A percentile compares a stretch with the other conserved stretches of the same genome.
These are phyloP conservation scores for Lipomyces sp. DNA, from an alignment of 805 yeast species.

Conservation along the genomic window DNA sequence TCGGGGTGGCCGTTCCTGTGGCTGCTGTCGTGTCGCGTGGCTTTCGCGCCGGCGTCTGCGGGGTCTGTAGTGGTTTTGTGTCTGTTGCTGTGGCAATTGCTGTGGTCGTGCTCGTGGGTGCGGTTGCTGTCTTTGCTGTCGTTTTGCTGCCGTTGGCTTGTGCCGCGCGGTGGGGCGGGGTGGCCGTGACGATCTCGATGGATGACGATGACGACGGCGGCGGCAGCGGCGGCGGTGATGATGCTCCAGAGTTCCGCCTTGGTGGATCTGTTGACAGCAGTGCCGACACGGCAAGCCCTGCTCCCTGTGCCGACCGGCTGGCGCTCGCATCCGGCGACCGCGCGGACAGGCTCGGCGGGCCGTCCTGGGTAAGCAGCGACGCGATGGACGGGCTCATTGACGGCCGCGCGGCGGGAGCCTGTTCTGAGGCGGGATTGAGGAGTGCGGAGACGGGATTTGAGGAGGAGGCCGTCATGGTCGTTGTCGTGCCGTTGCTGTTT, in stretches of 20 bases:
- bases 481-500: too few species aligned
- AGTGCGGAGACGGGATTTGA: not conserved
- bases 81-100: not conserved
- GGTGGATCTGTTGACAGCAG: too few species aligned
- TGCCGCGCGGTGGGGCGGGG: not conserved
- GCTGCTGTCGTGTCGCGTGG: not conserved
- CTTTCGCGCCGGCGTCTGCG: not conserved
- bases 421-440: too few species aligned
- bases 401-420: not conserved
- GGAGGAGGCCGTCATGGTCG: not conserved
- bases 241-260: too few species aligned
- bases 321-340: too few species aligned
- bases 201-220: not conserved
- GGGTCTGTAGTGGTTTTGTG: not conserved
- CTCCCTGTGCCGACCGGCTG: too few species aligned
- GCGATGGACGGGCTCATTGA: constrained; percentile 18
- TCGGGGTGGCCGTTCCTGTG: not conserved
- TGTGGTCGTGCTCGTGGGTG: not conserved
- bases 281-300: too few species aligned
- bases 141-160: not conserved
- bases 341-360: too few species aligned
- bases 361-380: constrained; percentile 8
- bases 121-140: not conserved
- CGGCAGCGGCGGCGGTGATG: too few species aligned
- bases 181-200: too few species aligned